Base-by-base conservation (phyloP, 371 early-diverging fungal species). In the Chytridium lagenaria region DNA sequence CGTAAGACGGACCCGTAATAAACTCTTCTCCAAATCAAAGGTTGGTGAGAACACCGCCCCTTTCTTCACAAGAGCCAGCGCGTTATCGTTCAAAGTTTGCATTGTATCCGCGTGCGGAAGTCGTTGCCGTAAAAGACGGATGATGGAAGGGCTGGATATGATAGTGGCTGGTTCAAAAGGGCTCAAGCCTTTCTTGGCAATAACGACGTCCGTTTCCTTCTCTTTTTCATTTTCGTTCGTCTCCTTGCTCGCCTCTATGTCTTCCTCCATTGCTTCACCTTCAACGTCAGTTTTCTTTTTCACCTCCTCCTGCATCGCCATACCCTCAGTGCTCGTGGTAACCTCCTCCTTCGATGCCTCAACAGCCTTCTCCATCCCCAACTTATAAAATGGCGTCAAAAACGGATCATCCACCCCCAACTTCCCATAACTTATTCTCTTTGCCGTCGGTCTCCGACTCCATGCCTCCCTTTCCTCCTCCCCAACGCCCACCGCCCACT, bases 381-480 rank as follows among this genome's bases (percentile, higher is more conserved):
- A 65, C 64, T 70, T 50, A 10, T 81, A 82, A 82, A 91, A 86
- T 28, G 84, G 73, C 16, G 89, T 79, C 59, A 82, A 86, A 77
- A 93, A 93, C 2, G 93, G 93, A 67, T 85, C 79, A 2, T 79
- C 72, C 1, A 92, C 79, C 5, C 86, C 85, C 44, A 90, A 63
- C 71, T 91, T 92, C 2, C 49, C 75, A 77, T 85, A 93, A 72
- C 91, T 92, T 30, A 88, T 78, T 36, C 93, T 83, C 71, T 95
- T 95, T 15, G 89, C 90, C 1, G 87, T 84, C 0, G 95, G 95
- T 37, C 80, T 84, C 34, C 88, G 79, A 3, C 80, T 74, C 83
- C 91, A 91, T 33, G 74, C 72, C 0, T 61, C 80, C 70, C 84
- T 72, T 3, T 77, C 79, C 33, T 74, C 80, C 22, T 69, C 70